A percentile compares a stretch with the other conserved stretches of the same genome.
phyloP scores from a whole-genome alignment of 2,329 filamentous ascomycete genomes.

The Sporothrix dimorphospora region DNA sequence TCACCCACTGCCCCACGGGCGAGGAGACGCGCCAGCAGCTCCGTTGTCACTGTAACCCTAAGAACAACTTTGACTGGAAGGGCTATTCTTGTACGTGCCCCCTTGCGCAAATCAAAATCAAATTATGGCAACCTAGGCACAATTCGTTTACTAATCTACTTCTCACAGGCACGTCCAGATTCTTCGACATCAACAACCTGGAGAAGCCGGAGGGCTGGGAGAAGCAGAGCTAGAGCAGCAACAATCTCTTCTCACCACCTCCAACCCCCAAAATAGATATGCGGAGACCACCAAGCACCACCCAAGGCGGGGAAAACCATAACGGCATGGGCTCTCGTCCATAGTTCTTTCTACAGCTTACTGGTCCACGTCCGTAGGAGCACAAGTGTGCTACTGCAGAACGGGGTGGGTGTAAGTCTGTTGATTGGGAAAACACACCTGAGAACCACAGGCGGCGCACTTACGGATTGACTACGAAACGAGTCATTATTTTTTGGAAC shows the following conservation, averaged over 20 bases:
- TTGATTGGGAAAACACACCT: conserved; percentile 17
- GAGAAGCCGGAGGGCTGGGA: conserved; percentile 86
- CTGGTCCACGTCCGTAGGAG: no score
- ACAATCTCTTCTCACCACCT: not conserved
- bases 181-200: conserved; percentile 79
- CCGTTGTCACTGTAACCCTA: conserved; percentile 92
- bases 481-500: not conserved
- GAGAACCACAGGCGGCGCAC: conserved; percentile 27
- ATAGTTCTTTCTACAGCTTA: no score
- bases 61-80: conserved; percentile 99
- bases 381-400: not conserved
- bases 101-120: not conserved
- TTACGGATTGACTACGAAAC: conserved; percentile 4
- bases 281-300: not conserved
- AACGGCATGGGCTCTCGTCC: not conserved
- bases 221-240: conserved; percentile 58
- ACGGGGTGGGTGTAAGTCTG: not conserved
- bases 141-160: not conserved
- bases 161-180: conserved; percentile 74
- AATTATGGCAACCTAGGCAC: no score
- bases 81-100: conserved; percentile 84
- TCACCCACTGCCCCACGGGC: conserved; percentile 94
- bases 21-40: conserved; percentile 82
- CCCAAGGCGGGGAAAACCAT: not conserved
- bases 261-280: not conserved